Conservation (phyloP, 2,329 filamentous ascomycete genomes). For the Xylaria sp. region DNA sequence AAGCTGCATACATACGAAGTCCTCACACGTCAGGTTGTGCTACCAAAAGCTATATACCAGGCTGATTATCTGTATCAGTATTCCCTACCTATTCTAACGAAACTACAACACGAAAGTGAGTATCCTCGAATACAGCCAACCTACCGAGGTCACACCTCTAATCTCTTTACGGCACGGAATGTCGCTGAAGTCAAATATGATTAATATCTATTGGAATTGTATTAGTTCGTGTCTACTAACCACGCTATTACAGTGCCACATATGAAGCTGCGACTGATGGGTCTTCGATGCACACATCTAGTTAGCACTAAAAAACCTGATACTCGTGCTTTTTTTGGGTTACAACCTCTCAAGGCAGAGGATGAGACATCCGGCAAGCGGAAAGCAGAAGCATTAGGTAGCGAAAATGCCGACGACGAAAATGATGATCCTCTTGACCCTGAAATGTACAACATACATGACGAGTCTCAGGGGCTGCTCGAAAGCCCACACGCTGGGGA, state of each 20-base stretch:
- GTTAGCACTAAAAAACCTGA: conserved; percentile 85
- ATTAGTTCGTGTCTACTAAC: conserved; percentile 4
- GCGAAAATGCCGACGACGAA: conserved; percentile 36
- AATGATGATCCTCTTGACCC: conserved; percentile 54
- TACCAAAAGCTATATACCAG: conserved; percentile 74
- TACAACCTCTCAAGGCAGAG: conserved; percentile 53
- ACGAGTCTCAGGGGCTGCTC: neutral
- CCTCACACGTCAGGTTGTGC: conserved; percentile 80
- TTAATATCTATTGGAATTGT: neutral
- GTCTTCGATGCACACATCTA: conserved; percentile 86
- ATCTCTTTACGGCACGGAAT: neutral
- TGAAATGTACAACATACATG: neutral
- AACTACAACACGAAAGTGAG: conserved; percentile 78
- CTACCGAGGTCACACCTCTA: neutral
- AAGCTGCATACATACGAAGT: conserved; percentile 96
- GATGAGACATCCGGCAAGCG: conserved; percentile 47
- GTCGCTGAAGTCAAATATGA: neutral
- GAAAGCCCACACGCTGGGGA: neutral
- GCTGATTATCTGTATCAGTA: conserved; percentile 87
- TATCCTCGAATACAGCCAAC: neutral
- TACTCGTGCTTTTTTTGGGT: conserved; percentile 81
- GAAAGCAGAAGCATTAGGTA: conserved; percentile 63
- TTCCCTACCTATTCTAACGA: conserved; percentile 82
- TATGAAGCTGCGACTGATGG: conserved; percentile 86
- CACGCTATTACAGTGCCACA: conserved; percentile 60